phyloP scores from a whole-genome alignment of 2,329 filamentous ascomycete species.

The Exserohilum turcica region DNA sequence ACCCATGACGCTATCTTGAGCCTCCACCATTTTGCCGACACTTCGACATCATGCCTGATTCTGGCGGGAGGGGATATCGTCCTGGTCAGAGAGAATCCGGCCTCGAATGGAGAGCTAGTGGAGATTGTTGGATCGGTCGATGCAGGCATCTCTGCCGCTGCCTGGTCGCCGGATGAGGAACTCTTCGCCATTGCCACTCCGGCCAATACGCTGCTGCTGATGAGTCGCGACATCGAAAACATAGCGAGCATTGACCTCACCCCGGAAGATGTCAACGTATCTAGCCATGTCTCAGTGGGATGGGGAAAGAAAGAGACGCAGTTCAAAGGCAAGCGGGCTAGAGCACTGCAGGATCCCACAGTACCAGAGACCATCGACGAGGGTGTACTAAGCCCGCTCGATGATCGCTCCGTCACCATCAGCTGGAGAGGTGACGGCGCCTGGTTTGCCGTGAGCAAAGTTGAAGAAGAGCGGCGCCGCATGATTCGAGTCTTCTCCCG shows the following conservation, averaged over 20 bases:
- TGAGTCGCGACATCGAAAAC: constrained; percentile 89
- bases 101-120: constrained; percentile 74
- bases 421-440: constrained; percentile 96
- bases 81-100: constrained; percentile 74
- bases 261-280: constrained; percentile 79
- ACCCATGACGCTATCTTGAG: constrained; percentile 74
- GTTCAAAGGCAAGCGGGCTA: constrained; percentile 89
- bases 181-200: constrained; percentile 82
- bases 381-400: constrained; percentile 73
- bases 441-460: constrained; percentile 82
- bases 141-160: constrained; percentile 83
- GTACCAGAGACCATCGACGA: constrained; percentile 91
- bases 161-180: constrained; percentile 96
- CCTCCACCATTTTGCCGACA: constrained; percentile 86
- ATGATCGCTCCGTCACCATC: constrained; percentile 73
- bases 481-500: constrained; percentile 88
- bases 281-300: constrained; percentile 91
- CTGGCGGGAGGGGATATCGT: constrained; percentile 91
- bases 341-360: constrained; percentile 87
- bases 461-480: constrained; percentile 72
- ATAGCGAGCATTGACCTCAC: constrained; percentile 76
- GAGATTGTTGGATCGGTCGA: constrained; percentile 96
- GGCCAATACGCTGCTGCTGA: constrained; percentile 79
- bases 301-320: constrained; percentile 99
- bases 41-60: constrained; percentile 76